Base-by-base conservation (phyloP, 2,329 filamentous ascomycete species). In the Thelonectria discophora region DNA sequence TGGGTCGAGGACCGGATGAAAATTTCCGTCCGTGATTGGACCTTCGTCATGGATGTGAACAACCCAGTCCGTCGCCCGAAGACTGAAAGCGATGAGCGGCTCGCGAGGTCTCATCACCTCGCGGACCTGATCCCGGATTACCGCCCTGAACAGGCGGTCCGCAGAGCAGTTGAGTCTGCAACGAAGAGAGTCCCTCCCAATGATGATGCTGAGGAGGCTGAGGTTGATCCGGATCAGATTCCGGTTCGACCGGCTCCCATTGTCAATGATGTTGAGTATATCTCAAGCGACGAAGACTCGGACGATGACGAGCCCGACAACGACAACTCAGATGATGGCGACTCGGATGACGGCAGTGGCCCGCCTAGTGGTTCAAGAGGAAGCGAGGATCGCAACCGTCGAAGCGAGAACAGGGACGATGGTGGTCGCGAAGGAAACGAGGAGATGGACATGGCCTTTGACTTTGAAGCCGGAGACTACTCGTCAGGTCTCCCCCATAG, bases 11-110 rank as follows among this genome's bases (percentile, higher is more conserved):
- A 6, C 0, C 13, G 46, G 3, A 11, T 10, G 3, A 66, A 60
- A 21, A 15, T 39, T 0, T 55, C 57, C 0, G 65, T 79, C 1
- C 66, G 75, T 10, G 74, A 79, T 54, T 71, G 47, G 21, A 68
- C 66, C 0, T 78, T 79, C 49, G 48, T 68, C 15, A 53, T 58
- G 5, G 70, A 76, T 12, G 59, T 77, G 17, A 71, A 70, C 11
- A 71, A 67, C 5, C 34, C 55, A 0, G 71, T 73, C 3, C 56
- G 58, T 0, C 62, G 65, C 2, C 57, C 58, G 3, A 77, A 75
- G 54, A 5, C 32, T 2, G 9, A 13, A 0, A 4, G 12, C 0
- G 63, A 65, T 1, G 15, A 42, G 1, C n/a, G 53, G 1, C 49
- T 48, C 1, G 71, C 74, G 1, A 47, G 52, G 3, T 52, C 74